Evolutionary conservation across 176 grass and related monocot species (phyloP), one percentile per base, ranked within the genome.

Genomic region (Bothriochloa decipiens): DNA sequence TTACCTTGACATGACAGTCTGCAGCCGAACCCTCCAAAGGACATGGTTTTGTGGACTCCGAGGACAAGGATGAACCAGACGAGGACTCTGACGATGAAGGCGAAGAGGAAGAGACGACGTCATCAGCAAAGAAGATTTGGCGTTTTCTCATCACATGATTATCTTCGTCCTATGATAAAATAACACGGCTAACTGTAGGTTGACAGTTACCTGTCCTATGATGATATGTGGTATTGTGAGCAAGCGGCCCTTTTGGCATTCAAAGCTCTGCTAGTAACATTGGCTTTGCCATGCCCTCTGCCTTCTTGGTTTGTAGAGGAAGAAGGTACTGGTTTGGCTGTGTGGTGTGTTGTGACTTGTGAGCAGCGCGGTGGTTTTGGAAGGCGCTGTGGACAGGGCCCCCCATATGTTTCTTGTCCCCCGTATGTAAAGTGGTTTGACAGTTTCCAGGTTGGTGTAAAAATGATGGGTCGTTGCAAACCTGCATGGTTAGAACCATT

Each of bases 91-190:
- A 85, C 15, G 82, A 88, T 14, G 91, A 93, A 17, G 91, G 58
- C 1, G 95, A 79, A 8, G 92, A 84, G 26, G 88, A 92, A 53
- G 83, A 85, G 32, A 60, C 74, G 68, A 60, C 77, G 47, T 83
- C 82, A 36, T 91, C 93, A 32, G 96, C 89, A 8, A 95, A 95
- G 76, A 99, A 96, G 77, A 23, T 99, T 47, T 99, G 96, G 93
- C 92, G 88, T 20, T 99, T 99, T 55, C 86, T 99, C 65, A 91
- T 96, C 66, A 99, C 93, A 69, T 92, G 86, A 92, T n/a, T n/a
- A n/a, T n/a, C n/a, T n/a, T n/a, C n/a, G 65, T 71, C 50, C 23
- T 16, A 6, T 4, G 26, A 5, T 45, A n/a, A 76, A 40, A 71
- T 75, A 88, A 64, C 72, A 91, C 82, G 57, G 85, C 75, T 87